Conservation (phyloP, 2,329 filamentous ascomycete genomes). For the Cordyceps javanica region DNA sequence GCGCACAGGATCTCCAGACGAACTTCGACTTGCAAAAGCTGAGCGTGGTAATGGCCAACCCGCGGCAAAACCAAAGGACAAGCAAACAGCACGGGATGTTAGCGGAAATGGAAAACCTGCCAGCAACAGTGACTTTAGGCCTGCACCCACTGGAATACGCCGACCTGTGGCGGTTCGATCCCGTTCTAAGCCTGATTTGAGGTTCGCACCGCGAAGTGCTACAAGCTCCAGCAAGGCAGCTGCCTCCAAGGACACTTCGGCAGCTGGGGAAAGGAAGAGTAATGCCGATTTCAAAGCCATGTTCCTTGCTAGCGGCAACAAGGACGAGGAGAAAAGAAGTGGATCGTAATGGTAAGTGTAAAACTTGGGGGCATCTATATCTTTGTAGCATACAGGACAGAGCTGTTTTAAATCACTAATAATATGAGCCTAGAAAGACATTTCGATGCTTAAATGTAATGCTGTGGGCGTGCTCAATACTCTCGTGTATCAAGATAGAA, state of each 20-base stretch:
- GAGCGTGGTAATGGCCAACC: slow-evolving; percentile 26
- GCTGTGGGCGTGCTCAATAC: background rate
- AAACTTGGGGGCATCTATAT: background rate
- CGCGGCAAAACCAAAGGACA: slow-evolving; percentile 20
- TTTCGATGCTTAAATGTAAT: background rate
- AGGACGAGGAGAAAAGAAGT: background rate
- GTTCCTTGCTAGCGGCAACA: slow-evolving; percentile 29
- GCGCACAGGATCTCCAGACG: slow-evolving; percentile 46
- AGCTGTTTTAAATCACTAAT: background rate
- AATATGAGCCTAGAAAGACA: background rate
- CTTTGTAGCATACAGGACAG: background rate
- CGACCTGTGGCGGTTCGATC: slow-evolving; percentile 35
- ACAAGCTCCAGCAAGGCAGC: slow-evolving; percentile 16
- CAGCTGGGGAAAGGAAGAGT: slow-evolving; percentile 41
- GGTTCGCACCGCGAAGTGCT: slow-evolving; percentile 30
- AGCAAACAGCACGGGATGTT: slow-evolving; percentile 20
- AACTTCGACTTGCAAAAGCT: slow-evolving; percentile 47
- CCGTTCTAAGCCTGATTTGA: slow-evolving; percentile 37
- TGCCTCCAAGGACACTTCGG: slow-evolving; percentile 23
- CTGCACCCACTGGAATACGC: slow-evolving; percentile 36
- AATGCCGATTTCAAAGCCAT: slow-evolving; percentile 55
- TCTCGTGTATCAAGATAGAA: background rate
- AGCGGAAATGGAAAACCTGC: background rate
- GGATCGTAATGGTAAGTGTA: slow-evolving; percentile 2
- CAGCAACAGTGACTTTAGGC: slow-evolving; percentile 32